Percentiles rank a stretch among this genome's conserved stretches.
phyloP scores from a whole-genome alignment of 257 asterid genomes.

The Ehretia macrophylla region DNA sequence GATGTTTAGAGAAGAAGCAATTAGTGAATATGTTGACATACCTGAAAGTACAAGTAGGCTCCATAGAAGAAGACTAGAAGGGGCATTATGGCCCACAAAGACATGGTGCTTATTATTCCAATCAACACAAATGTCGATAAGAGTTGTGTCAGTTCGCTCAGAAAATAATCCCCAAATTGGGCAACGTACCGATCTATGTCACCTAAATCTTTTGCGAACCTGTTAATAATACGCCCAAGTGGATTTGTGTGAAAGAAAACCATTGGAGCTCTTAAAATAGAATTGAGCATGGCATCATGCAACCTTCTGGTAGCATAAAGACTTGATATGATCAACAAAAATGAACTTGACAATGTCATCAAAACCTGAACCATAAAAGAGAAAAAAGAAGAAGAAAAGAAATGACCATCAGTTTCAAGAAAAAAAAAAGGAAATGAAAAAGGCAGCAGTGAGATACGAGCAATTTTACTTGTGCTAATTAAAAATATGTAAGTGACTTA shows the following conservation, averaged over 20 bases:
- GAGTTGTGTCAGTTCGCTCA: constrained; percentile 70
- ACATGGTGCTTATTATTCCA: constrained; percentile 85
- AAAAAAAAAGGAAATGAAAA: neutral
- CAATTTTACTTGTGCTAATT: too few species aligned
- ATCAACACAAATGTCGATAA: constrained; percentile 80
- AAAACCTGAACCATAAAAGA: constrained; percentile 44
- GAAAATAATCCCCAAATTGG: constrained; percentile 61
- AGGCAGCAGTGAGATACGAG: neutral
- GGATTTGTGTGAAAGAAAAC: constrained; percentile 87
- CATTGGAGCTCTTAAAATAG: constrained; percentile 83
- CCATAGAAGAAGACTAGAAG: constrained; percentile 77
- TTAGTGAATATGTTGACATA: constrained; percentile 11
- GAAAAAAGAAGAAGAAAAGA: neutral
- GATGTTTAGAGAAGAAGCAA: neutral
- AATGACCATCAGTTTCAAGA: neutral
- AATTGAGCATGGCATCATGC: constrained; percentile 65
- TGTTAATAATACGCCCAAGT: constrained; percentile 68
- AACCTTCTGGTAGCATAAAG: constrained; percentile 64
- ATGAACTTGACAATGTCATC: constrained; percentile 69
- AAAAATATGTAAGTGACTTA: neutral
- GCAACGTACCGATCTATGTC: constrained; percentile 88
- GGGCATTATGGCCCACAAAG: constrained; percentile 92
- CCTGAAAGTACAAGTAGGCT: constrained; percentile 88
- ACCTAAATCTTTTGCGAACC: constrained; percentile 86
- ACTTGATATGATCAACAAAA: constrained; percentile 75